phyloP scores from a whole-genome alignment of 257 asterid species.

The Ligustrum vulgare region DNA sequence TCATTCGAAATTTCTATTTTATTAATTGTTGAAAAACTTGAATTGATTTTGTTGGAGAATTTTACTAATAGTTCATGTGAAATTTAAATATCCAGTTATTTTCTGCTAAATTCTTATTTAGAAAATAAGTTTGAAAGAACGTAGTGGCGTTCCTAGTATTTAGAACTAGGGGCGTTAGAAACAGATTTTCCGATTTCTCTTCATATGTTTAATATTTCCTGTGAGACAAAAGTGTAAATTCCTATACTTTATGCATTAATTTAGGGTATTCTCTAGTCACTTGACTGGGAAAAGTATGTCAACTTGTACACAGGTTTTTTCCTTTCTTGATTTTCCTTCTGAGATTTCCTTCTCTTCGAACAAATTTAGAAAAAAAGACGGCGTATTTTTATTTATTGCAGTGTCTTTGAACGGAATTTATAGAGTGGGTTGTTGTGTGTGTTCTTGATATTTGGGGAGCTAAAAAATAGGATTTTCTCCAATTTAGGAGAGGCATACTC shows the following conservation, averaged over 20 bases:
- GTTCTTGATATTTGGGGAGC: neutral
- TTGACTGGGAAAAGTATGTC: slow-evolving; percentile 17
- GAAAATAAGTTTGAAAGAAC: too few species aligned
- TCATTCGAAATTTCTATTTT: too few species aligned
- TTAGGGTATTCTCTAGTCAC: neutral
- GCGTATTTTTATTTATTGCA: neutral
- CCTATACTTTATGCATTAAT: slow-evolving; percentile 1
- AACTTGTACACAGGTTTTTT: slow-evolving; percentile 15
- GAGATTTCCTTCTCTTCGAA: neutral
- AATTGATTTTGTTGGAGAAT: too few species aligned
- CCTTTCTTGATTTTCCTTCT: slow-evolving; percentile 13
- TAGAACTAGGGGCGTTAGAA: too few species aligned
- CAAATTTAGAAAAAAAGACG: neutral
- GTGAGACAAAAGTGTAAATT: neutral
- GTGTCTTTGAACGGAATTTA: neutral
- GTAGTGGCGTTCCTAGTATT: too few species aligned
- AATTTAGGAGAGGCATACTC: too few species aligned
- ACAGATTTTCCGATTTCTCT: neutral
- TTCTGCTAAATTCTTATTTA: too few species aligned
- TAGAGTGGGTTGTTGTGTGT: neutral
- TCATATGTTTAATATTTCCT: neutral
- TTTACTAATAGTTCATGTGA: too few species aligned
- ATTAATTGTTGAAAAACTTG: too few species aligned
- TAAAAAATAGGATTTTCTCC: too few species aligned
- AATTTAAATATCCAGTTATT: too few species aligned